Base-by-base conservation (phyloP, 2,329 filamentous ascomycete genomes). In the Alternaria brassicicola region DNA sequence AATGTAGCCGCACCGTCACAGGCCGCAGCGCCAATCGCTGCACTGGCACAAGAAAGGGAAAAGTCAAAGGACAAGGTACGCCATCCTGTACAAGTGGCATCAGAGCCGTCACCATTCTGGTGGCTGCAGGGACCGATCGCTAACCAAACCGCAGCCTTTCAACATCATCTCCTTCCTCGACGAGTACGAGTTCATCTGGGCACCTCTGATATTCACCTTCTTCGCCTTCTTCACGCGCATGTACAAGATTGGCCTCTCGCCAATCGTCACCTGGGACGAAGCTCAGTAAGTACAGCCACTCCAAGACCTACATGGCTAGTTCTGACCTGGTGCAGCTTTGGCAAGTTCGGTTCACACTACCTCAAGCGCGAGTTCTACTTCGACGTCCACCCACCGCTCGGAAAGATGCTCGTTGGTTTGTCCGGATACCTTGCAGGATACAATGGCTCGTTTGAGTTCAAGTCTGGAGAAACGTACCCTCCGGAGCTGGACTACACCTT, bases 301-400 rank as follows among this genome's bases (percentile, higher is more conserved):
- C 4, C 8, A 28, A 23, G 17, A 25, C 26, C 21, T 46, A 19
- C 28, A 47, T 23, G 19, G 26, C 36, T 56, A 35, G 19, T 35
- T 61, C 72, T 76, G 46, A 77, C 66, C 17, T n/a, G 26, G 38
- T 4, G 57, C 71, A 92, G 89, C 79, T 96, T 96, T 78, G 92
- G 92, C 76, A 99, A 99, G 83, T 99, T 99, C 79, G 95, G 95
- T 65, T 98, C 94, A 71, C 94, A 99, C 81, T 99, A 99, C 79
- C 89, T 99, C 76, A 97, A 99, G 80, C 92, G 94, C 78, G 95
- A 99, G 80, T 97, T 98, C 84, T 99, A 99, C 85, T 99, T 99
- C 82, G 92, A 96, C 84, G 90, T 96, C 57, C 92, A 96, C 79
- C 95, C 95, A 65, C 95, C 95, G 53, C 88, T 99, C 61, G 95